Evolutionary conservation across 2,329 filamentous ascomycete species (phyloP).

Genomic region (Aspergillus persii): DNA sequence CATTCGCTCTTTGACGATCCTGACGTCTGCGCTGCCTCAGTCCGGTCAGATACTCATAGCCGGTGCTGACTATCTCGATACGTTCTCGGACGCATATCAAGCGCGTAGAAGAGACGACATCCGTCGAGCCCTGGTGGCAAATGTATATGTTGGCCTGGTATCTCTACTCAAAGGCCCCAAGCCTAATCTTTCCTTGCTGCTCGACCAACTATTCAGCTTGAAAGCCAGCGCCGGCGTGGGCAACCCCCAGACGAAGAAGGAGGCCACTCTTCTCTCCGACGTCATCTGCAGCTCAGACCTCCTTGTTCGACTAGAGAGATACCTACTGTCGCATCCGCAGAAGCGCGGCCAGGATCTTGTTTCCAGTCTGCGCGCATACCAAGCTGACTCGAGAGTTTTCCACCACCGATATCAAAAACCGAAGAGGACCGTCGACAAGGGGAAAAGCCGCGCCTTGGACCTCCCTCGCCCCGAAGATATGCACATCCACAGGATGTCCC

Average conservation of each 20-base stretch:
- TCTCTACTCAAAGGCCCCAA: constrained; percentile 66
- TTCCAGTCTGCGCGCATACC: constrained; percentile 39
- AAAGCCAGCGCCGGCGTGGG: constrained; percentile 69
- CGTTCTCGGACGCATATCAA: constrained; percentile 52
- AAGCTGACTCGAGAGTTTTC: constrained; percentile 36
- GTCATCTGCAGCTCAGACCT: constrained; percentile 78
- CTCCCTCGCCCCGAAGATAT: constrained; percentile 47
- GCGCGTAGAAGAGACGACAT: constrained; percentile 60
- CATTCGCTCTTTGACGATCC: constrained; percentile 38
- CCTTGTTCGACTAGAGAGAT: constrained; percentile 47
- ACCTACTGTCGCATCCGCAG: constrained; percentile 33
- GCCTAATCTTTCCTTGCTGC: constrained; percentile 70
- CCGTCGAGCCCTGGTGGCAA: constrained; percentile 67
- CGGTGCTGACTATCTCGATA: constrained; percentile 84
- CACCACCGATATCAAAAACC: constrained; percentile 44
- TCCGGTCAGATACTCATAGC: constrained; percentile 66
- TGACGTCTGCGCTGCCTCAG: constrained; percentile 41
- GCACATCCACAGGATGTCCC: constrained; percentile 77
- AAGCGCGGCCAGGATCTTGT: constrained; percentile 44
- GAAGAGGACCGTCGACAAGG: constrained; percentile 38
- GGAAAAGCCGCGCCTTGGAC: constrained; percentile 36
- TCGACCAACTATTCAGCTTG: constrained; percentile 80
- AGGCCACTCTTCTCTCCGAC: constrained; percentile 70
- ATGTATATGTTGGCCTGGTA: constrained; percentile 71
- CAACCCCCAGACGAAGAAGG: constrained; percentile 37